Percentiles rank a stretch among this genome's conserved stretches.
Evolutionary conservation across 2,329 filamentous ascomycete species (phyloP).

Genomic region (Dactylonectria macrodidyma): DNA sequence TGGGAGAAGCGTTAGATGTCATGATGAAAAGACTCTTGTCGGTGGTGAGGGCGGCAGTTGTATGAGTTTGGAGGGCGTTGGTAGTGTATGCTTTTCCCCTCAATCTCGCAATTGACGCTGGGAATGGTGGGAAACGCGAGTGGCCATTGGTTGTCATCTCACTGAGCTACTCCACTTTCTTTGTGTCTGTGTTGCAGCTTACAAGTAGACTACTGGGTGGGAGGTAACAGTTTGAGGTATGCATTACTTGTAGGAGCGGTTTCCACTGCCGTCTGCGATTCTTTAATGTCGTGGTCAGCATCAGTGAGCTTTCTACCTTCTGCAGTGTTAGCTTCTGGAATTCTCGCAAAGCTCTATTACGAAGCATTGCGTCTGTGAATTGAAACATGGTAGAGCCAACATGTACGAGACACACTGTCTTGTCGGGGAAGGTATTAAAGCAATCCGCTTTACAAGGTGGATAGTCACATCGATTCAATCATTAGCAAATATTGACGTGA

Average conservation of each 20-base stretch:
- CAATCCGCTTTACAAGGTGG: neutral
- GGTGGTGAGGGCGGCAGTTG: neutral
- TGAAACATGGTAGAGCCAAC: too few species aligned
- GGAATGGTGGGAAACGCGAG: neutral
- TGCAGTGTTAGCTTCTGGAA: too few species aligned
- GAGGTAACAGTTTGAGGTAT: too few species aligned
- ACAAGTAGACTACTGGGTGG: neutral
- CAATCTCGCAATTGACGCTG: constrained; percentile 27
- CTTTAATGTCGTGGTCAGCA: too few species aligned
- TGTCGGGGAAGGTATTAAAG: neutral
- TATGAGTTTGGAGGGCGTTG: neutral
- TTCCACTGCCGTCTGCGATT: too few species aligned
- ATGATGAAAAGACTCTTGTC: constrained; percentile 36
- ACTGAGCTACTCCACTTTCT: constrained; percentile 7
- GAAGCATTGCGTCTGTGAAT: too few species aligned
- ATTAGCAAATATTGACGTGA: too few species aligned
- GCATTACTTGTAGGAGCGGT: too few species aligned
- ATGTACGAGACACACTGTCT: neutral
- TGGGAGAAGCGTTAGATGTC: constrained; percentile 53
- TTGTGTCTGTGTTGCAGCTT: constrained; percentile 1
- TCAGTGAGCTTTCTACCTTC: too few species aligned
- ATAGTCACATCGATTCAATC: neutral
- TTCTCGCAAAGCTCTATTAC: neutral
- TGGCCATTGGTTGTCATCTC: constrained; percentile 20
- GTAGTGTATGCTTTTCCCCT: constrained; percentile 13